phyloP scores from a whole-genome alignment of 805 yeast species.

The Saccharomycopsis schoenii region DNA sequence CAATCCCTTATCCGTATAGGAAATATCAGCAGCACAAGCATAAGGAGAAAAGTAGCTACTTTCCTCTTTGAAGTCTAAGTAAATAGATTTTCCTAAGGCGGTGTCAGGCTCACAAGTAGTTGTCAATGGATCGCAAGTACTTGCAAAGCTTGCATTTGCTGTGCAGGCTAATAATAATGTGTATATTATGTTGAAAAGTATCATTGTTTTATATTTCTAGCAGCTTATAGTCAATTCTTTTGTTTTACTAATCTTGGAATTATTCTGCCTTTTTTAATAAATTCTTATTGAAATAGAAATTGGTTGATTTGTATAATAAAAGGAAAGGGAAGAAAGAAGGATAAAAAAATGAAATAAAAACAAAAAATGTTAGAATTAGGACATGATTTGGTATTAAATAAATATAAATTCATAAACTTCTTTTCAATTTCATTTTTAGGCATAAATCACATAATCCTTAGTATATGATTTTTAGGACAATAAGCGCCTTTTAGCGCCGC shows the following conservation, averaged over 20 bases:
- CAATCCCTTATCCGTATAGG: conserved; percentile 39
- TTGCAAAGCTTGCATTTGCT: conserved; percentile 10
- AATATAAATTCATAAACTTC: not conserved
- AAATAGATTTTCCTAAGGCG: conserved; percentile 42
- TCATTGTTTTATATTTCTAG: not conserved
- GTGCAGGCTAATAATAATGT: conserved; percentile 1
- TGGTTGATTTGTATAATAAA: too few species aligned
- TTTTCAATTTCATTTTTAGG: too few species aligned
- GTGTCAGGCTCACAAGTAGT: conserved; percentile 30
- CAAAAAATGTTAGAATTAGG: not conserved
- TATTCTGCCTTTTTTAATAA: not conserved
- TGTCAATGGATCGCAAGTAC: conserved; percentile 15
- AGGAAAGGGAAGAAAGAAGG: not conserved
- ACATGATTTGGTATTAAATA: not conserved
- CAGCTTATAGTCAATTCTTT: too few species aligned
- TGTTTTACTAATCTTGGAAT: too few species aligned
- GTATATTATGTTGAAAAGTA: not conserved
- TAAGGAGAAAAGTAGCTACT: conserved; percentile 25
- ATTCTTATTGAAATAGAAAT: too few species aligned
- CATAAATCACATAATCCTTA: not conserved
- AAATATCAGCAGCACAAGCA: conserved; percentile 25
- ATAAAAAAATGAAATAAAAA: too few species aligned
- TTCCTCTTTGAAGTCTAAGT: conserved; percentile 35
- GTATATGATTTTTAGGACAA: not conserved
- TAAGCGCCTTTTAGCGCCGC: not conserved